Conservation (phyloP, 768 basidiomycete species). For the Termitomyces eurrhizus region DNA sequence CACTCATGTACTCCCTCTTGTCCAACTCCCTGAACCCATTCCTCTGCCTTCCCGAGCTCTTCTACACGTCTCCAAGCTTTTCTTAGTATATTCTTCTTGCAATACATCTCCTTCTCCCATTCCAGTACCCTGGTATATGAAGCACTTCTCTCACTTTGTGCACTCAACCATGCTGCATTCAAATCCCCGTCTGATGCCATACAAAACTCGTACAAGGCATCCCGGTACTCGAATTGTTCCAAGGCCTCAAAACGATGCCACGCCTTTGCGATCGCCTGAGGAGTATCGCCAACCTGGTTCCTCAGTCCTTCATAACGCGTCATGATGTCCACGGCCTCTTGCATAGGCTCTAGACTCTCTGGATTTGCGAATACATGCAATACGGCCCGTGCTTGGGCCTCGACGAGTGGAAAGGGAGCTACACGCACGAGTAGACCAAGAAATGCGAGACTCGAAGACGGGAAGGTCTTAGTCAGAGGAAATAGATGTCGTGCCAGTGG, state of each 20-base stretch:
- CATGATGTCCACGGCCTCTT: slow-evolving; percentile 47
- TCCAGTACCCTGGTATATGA: slow-evolving; percentile 28
- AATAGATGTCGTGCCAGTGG: slow-evolving; percentile 72
- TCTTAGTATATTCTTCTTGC: slow-evolving; percentile 43
- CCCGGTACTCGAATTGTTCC: slow-evolving; percentile 69
- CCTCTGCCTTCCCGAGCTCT: slow-evolving; percentile 48
- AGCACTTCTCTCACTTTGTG: neutral
- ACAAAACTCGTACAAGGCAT: slow-evolving; percentile 46
- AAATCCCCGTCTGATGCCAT: slow-evolving; percentile 21
- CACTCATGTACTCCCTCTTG: slow-evolving; percentile 54
- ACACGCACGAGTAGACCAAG: slow-evolving; percentile 57
- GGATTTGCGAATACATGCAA: slow-evolving; percentile 53
- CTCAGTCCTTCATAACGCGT: slow-evolving; percentile 44
- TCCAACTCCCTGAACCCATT: slow-evolving; percentile 65
- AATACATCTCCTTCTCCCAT: slow-evolving; percentile 62
- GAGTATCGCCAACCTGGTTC: slow-evolving; percentile 26
- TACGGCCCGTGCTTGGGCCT: slow-evolving; percentile 70
- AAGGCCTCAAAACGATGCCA: slow-evolving; percentile 52
- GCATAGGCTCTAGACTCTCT: slow-evolving; percentile 39
- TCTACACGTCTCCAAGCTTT: slow-evolving; percentile 57
- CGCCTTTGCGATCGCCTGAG: slow-evolving; percentile 40
- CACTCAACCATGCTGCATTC: slow-evolving; percentile 3
- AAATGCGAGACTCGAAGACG: slow-evolving; percentile 55
- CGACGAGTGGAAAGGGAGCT: slow-evolving; percentile 72
- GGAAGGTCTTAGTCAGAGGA: slow-evolving; percentile 48